Evolutionary conservation across 2,329 filamentous ascomycete species (phyloP).

Genomic region (Ophiocordyceps sinensis): DNA sequence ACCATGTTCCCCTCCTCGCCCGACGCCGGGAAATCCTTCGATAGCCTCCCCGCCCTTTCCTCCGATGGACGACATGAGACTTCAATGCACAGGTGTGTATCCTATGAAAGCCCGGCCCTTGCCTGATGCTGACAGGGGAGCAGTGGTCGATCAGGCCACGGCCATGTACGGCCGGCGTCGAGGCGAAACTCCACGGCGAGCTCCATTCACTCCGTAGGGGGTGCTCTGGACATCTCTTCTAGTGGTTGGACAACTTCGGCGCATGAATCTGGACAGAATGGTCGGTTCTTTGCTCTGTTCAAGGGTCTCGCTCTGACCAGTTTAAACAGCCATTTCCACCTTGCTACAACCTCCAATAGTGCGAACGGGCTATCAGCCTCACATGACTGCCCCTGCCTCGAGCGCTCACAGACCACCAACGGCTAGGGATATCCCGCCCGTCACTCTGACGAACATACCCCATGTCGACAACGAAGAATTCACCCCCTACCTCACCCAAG

Average conservation of each 20-base stretch:
- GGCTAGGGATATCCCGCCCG: conserved; percentile 79
- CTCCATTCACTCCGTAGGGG: conserved; percentile 77
- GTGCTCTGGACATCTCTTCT: conserved; percentile 59
- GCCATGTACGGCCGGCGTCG: conserved; percentile 30
- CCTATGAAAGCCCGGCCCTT: neutral
- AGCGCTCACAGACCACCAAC: conserved; percentile 72
- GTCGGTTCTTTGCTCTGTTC: conserved; percentile 23
- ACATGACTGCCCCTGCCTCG: conserved; percentile 54
- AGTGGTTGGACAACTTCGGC: conserved; percentile 39
- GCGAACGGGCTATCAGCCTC: conserved; percentile 70
- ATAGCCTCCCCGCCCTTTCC: conserved; percentile 44
- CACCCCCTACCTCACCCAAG: conserved; percentile 68
- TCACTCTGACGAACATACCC: conserved; percentile 76
- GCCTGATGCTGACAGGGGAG: conserved; percentile 6
- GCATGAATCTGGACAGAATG: conserved; percentile 71
- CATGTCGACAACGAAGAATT: conserved; percentile 72
- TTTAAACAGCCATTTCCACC: conserved; percentile 63
- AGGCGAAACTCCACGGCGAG: conserved; percentile 74
- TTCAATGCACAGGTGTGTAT: conserved; percentile 41
- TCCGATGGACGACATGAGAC: conserved; percentile 36
- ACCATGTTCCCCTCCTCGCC: conserved; percentile 47
- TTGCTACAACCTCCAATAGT: conserved; percentile 85
- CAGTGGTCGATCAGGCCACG: conserved; percentile 27
- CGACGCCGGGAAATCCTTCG: conserved; percentile 48
- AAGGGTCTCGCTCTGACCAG: neutral